Evolutionary conservation across 2,329 filamentous ascomycete genomes (phyloP).

Genomic region (Aspergillus alliaceus): DNA sequence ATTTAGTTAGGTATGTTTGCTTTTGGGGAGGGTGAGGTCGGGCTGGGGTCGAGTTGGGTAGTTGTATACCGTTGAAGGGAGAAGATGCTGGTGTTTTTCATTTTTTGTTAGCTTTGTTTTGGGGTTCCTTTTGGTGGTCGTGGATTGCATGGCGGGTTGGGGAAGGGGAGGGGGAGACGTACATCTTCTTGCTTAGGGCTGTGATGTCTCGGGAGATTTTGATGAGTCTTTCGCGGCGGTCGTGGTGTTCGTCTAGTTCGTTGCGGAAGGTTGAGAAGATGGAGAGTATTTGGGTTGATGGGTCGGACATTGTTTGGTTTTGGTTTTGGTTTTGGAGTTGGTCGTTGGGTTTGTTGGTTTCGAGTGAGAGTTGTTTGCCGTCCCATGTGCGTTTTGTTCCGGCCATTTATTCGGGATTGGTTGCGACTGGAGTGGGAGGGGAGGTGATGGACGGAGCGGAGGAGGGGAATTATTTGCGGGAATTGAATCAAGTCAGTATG

Average conservation of each 20-base stretch:
- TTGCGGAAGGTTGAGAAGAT: conserved; percentile 86
- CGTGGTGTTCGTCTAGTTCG: conserved; percentile 92
- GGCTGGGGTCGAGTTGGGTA: no score
- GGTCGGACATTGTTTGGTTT: conserved; percentile 12
- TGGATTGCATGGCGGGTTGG: neutral
- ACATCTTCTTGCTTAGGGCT: conserved; percentile 96
- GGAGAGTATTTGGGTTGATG: conserved; percentile 48
- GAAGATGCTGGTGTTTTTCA: conserved; percentile 80
- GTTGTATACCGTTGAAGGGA: conserved; percentile 81
- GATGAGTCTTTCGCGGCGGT: conserved; percentile 83
- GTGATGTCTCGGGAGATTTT: conserved; percentile 93
- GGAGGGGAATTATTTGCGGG: neutral
- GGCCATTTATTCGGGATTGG: conserved; percentile 21
- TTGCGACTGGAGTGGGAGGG: neutral
- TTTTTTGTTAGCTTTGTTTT: conserved; percentile 3
- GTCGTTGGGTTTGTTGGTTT: conserved; percentile 1
- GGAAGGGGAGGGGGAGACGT: conserved; percentile 27
- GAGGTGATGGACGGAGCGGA: neutral
- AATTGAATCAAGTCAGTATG: neutral
- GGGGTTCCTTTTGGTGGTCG: neutral
- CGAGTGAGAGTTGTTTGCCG: conserved; percentile 26
- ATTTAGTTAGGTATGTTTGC: neutral
- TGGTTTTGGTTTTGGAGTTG: no score
- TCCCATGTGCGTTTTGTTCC: conserved; percentile 42
- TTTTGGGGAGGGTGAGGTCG: no score